Evolutionary conservation across 208 protist genomes (phyloP), one percentile per base, ranked within the genome.

Genomic region (Acanthamoeba culbertsoni): DNA sequence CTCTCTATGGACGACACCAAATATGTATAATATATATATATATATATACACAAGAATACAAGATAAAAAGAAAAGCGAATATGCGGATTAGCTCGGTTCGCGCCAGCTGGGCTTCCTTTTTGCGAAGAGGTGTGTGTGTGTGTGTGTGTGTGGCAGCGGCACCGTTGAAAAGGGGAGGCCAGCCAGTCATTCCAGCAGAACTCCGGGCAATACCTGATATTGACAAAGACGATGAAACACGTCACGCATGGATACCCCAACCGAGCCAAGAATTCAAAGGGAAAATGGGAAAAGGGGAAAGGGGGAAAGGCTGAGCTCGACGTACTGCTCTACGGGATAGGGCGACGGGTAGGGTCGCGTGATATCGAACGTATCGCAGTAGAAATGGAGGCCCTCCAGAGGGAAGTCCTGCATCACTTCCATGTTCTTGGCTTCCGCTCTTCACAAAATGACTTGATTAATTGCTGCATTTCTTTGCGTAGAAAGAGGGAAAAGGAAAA

Each of bases 101-200:
- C n/a, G n/a, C n/a, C n/a, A n/a, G n/a, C n/a, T n/a, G n/a, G n/a
- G n/a, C n/a, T n/a, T n/a, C n/a, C n/a, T n/a, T n/a, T n/a, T n/a
- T n/a, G n/a, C n/a, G n/a, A n/a, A n/a, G n/a, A n/a, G n/a, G n/a
- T n/a, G n/a, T n/a, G n/a, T n/a, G n/a, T n/a, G n/a, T n/a, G n/a
- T n/a, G n/a, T n/a, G n/a, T n/a, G n/a, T n/a, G n/a, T n/a, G n/a
- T n/a, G n/a, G n/a, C n/a, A n/a, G n/a, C n/a, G n/a, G n/a, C n/a
- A 43, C 59, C 65, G 59, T 31, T 91, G 62, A 90, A 97, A 97
- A 37, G 82, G 82, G 65, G 75, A 63, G 18, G 93, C 86, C 12
- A 97, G n/a, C 82, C 94, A 95, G 59, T 92, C 91, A 65, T 97
- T 97, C 96, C 96, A 97, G 82, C 75, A 46, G 90, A 97, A 97